Conservation (phyloP, 139 green algal species). For the Dunaliella primolecta region DNA sequence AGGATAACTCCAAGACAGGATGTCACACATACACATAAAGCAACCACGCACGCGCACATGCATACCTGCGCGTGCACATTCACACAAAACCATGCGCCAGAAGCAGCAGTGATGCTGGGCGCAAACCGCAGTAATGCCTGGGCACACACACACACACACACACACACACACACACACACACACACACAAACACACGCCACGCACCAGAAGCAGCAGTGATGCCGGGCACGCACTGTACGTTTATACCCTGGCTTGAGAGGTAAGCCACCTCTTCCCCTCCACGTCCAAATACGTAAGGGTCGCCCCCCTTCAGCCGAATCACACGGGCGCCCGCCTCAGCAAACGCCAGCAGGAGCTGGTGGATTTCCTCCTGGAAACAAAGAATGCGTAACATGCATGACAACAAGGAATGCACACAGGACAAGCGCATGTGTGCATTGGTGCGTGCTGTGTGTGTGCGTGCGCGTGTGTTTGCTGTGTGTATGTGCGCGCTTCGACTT, state of each 20-base stretch:
- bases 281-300: constrained; percentile 92
- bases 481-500: no score
- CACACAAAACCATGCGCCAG: no score
- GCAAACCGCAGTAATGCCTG: not conserved
- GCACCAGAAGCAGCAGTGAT: constrained; percentile 60
- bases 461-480: no score
- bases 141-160: not conserved
- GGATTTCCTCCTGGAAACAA: constrained; percentile 78
- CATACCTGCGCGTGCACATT: constrained; percentile 3
- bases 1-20: no score
- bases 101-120: no score
- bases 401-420: not conserved
- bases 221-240: constrained; percentile 86
- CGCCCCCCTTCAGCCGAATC: constrained; percentile 89
- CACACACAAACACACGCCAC: not conserved
- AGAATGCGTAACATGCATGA: not conserved
- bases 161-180: not conserved
- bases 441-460: no score
- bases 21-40: no score
- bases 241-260: constrained; percentile 72
- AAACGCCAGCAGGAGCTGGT: constrained; percentile 89
- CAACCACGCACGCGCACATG: no score
- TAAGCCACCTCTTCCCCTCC: constrained; percentile 92
- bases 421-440: no score
- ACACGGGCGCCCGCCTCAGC: constrained; percentile 69